Evolutionary conservation across 2,329 filamentous ascomycete species (phyloP), one percentile per base, ranked within the genome.

Genomic region (Arthrobotrys iridis): DNA sequence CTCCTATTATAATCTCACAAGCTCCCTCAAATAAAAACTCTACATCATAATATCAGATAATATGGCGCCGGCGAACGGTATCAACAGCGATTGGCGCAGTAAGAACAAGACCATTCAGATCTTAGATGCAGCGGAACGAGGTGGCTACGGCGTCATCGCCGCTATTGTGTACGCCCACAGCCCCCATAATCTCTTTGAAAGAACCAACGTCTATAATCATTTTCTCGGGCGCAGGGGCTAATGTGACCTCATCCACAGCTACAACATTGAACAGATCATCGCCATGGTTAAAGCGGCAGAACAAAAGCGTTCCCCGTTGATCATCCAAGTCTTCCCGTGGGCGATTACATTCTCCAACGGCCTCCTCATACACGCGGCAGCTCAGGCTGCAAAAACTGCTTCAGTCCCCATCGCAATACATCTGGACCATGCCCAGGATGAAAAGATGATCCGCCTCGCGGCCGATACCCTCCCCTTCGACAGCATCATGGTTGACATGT

Each of bases 401-500:
- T 82, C 81, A 1, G 88, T 90, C 2, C 88, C 88, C 24, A 82
- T 90, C 30, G 85, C 86, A 22, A 83, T 90, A 46, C 88, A 90
- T 81, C 86, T 90, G 79, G 88, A 90, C 83, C 88, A 90, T 81
- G 87, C 87, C 28, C 88, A 90, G 81, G 87, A 85, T 6, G 86
- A 87, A 2, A 87, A 88, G 77, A 87, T 88, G 30, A 87, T 90
- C 77, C 85, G 86, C 13, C 83, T 83, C 3, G 88, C 88, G 0
- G 88, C 88, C 0, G 85, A 88, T 78, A 85, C 87, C n/a, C 84
- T 86, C 57, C 85, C 83, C 1, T 91, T 91, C 78, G 90, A 92
- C 81, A 87, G 86, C 77, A 91, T 92, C 80, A 92, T 92, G 90
- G 87, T 92, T 0, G 90, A 92, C 81, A 92, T 92, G 89, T 88